Base-by-base conservation (phyloP, 1,139 yeast genomes). In the Candida freyschussii region DNA sequence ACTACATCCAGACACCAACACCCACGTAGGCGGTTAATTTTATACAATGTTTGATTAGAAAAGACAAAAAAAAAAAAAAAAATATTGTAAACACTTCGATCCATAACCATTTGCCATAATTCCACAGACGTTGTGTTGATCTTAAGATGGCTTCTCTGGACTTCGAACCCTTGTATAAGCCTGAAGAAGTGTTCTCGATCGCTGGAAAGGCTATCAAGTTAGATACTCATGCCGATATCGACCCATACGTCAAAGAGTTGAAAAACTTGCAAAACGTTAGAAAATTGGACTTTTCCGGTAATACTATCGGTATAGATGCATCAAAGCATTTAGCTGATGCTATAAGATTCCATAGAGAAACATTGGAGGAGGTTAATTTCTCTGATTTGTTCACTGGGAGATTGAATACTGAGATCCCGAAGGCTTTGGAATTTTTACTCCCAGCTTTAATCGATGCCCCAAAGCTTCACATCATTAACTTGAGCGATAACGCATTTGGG, bases 401-500 rank as follows among this genome's bases (percentile, higher is more conserved):
- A 55, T 72, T 91, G 47, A 86, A 87, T 50, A 91, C 91, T 38
- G 98, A 91, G 61, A 93, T 93, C 46, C 98, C 97, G 17, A 73
- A 76, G 46, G 79, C 95, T 7, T 70, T 91, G 55, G 74, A 73
- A 38, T 67, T 69, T 46, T 65, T 91, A 40, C 72, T 89, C 44
- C 84, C 89, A 15, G 81, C 85, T 2, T 67, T 91, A 33, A 65
- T 84, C 48, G 61, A 74, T 45, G 79, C 85, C 48, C 73, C 79
- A 34, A 69, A 80, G 24, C 70, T 89, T 48, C 72, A 72, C 44
- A 76, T 87, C 27, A 66, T 91, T 40, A 83, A 91, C 59, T 69
- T 93, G 45, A 81, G 95, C 52, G 98, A 91, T 59, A 91, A 91
- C 57, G 98, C 98, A 1, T 83, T 91, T 57, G 98, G 98, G 8